phyloP scores from a whole-genome alignment of 495 filamentous ascomycete species.

The Cercophora samala region DNA sequence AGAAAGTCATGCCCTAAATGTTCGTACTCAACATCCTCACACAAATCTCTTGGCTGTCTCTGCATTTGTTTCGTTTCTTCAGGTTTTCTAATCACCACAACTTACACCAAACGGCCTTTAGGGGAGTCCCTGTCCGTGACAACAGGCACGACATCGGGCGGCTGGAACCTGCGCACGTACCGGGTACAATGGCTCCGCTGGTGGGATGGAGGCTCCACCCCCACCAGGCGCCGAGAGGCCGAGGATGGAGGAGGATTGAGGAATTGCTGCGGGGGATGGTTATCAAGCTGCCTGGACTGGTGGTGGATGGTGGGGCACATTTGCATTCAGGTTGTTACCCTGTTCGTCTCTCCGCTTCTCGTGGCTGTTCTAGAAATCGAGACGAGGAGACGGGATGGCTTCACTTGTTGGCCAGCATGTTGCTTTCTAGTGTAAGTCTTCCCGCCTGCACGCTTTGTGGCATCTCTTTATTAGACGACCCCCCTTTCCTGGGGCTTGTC shows the following conservation, averaged over 20 bases:
- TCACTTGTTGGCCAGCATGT: background rate
- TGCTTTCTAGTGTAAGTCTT: background rate
- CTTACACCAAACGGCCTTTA: background rate
- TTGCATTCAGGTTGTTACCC: background rate
- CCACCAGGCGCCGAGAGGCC: conserved; percentile 20
- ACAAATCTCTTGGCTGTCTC: background rate
- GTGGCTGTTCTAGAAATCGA: conserved; percentile 1
- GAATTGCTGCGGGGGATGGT: background rate
- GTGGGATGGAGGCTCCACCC: conserved; percentile 13
- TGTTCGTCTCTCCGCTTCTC: background rate
- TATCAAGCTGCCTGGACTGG: background rate
- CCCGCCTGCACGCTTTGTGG: background rate
- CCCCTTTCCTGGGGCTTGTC: background rate
- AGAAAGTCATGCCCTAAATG: background rate
- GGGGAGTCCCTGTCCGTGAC: background rate
- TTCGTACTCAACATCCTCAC: background rate
- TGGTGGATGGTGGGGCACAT: background rate
- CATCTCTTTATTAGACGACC: background rate
- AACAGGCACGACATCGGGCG: background rate
- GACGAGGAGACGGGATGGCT: conserved; percentile 7
- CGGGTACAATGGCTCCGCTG: conserved; percentile 1
- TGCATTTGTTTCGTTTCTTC: background rate
- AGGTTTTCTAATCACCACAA: background rate
- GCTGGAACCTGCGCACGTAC: conserved; percentile 4
- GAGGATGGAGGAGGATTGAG: too few relatives aligned